Base-by-base conservation (phyloP, 2,329 filamentous ascomycete species). In the Cladorrhinum sp. region DNA sequence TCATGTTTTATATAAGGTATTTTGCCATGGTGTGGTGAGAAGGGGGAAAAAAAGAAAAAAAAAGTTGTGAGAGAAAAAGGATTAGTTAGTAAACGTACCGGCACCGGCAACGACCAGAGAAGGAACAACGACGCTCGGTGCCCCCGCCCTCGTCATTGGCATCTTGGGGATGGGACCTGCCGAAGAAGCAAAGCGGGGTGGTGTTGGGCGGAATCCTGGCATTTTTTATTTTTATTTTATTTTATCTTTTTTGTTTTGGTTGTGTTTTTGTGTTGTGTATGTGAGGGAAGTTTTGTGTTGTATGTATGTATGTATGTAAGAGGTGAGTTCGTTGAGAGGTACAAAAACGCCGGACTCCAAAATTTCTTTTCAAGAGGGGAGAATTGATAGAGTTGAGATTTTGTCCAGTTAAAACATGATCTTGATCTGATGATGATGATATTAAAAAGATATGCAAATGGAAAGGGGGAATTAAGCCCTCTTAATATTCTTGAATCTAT, bases 161-260 rank as follows among this genome's bases (percentile, higher is more conserved):
- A 29, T 24, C 2, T 50, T 32, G 27, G 61, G 50, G 22, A 20
- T 24, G 27, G 29, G n/a, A n/a, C n/a, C 41, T 25, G 25, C 18
- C 12, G 53, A n/a, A 4, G 53, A 32, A n/a, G 59, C 50, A 18
- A 57, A 57, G 18, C 57, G 53, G 13, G 56, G 55, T 27, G 58
- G 58, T 12, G 63, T 65, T 29, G 63, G 55, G 16, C 59, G 56
- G 55, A 65, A 65, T 20, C 60, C 50, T 20, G 50, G 13, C 51
- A 59, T 63, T 32, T 50, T 56, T 25, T n/a, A 29, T 16, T 24
- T 25, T 52, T 23, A 50, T 18, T 18, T 24, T 36, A n/a, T n/a
- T n/a, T n/a, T n/a, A n/a, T n/a, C n/a, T n/a, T n/a, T n/a, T n/a
- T n/a, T n/a, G n/a, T 36, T 36, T 36, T 29, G 25, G 32, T 36